A percentile compares a stretch with the other conserved stretches of the same genome.
These are phyloP conservation scores for Vaccinium corymbosum DNA, from an alignment of 148 eudicot species.

Conservation along the genomic window DNA sequence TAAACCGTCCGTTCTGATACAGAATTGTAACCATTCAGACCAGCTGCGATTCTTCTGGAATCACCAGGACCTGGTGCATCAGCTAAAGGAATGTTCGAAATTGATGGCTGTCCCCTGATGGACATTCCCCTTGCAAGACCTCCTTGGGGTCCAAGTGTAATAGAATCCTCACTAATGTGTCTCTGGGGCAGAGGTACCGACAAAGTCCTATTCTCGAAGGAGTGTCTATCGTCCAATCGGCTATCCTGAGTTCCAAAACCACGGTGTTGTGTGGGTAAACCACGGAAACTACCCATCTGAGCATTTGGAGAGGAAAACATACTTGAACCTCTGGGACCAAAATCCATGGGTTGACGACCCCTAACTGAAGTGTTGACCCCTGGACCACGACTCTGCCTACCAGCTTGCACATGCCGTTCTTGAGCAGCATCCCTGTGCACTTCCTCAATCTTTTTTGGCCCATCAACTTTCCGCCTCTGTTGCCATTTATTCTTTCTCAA, in stretches of 20 bases:
- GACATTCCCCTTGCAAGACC: slow-evolving; percentile 91
- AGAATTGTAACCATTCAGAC: slow-evolving; percentile 51
- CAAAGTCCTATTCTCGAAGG: slow-evolving; percentile 46
- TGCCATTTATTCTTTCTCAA: slow-evolving; percentile 82
- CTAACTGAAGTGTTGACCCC: slow-evolving; percentile 44
- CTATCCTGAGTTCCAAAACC: slow-evolving; percentile 57
- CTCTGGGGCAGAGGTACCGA: slow-evolving; percentile 63
- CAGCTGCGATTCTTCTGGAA: slow-evolving; percentile 42
- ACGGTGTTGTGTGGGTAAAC: slow-evolving; percentile 45
- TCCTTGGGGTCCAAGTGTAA: slow-evolving; percentile 89
- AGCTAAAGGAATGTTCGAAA: slow-evolving; percentile 29
- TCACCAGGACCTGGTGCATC: slow-evolving; percentile 43
- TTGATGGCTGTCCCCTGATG: slow-evolving; percentile 52
- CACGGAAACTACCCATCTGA: slow-evolving; percentile 49
- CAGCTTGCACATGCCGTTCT: slow-evolving; percentile 73
- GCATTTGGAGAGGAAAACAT: slow-evolving; percentile 45
- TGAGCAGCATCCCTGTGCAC: slow-evolving; percentile 87
- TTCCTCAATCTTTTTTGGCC: slow-evolving; percentile 91
- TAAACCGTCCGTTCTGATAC: slow-evolving; percentile 37
- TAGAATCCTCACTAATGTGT: slow-evolving; percentile 55
- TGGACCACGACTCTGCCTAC: slow-evolving; percentile 56
- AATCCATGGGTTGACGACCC: slow-evolving; percentile 60
- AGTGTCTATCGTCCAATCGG: slow-evolving; percentile 53
- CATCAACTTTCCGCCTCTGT: slow-evolving; percentile 84
- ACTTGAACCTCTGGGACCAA: slow-evolving; percentile 50